These are phyloP conservation scores for Colletotrichum trifolii DNA, from an alignment of 2,329 filamentous ascomycete species.

Conservation along the genomic window DNA sequence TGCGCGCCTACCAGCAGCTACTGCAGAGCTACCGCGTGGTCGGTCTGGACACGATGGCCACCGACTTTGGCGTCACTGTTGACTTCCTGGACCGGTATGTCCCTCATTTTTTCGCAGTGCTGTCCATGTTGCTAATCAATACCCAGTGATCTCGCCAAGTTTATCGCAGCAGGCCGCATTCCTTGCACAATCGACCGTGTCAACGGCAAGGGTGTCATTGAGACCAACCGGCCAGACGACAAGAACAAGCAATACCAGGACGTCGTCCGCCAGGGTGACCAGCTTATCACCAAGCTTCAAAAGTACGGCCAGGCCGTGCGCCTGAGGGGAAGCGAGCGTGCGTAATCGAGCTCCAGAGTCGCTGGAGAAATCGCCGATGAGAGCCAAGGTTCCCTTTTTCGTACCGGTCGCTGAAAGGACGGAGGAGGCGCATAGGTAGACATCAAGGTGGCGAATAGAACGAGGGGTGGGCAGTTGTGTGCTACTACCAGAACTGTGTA, in stretches of 20 bases:
- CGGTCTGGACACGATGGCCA: conserved; percentile 96
- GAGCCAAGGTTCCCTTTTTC: neutral
- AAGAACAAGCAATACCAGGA: conserved; percentile 99
- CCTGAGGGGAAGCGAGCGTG: conserved; percentile 92
- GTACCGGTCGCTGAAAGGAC: conserved; percentile 2
- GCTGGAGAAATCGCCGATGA: neutral
- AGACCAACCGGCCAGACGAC: conserved; percentile 96
- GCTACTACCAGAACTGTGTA: conserved; percentile 43
- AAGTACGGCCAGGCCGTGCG: conserved; percentile 98
- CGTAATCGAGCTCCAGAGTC: conserved; percentile 57
- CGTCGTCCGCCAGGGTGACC: conserved; percentile 96
- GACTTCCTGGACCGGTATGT: conserved; percentile 93
- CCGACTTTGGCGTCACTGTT: conserved; percentile 95
- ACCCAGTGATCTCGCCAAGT: conserved; percentile 88
- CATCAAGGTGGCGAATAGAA: conserved; percentile 26
- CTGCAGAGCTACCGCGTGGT: conserved; percentile 98
- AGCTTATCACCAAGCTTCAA: conserved; percentile 98
- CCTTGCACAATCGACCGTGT: conserved; percentile 98
- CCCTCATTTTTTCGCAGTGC: neutral
- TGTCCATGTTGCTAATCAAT: neutral
- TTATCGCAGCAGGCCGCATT: conserved; percentile 94
- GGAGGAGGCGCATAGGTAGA: conserved; percentile 24
- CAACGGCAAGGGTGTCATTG: conserved; percentile 94
- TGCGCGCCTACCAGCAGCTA: conserved; percentile 95
- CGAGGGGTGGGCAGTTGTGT: conserved; percentile 38